These are phyloP conservation scores for Trichoderma koningiopsis DNA, from an alignment of 2,329 filamentous ascomycete genomes.

Conservation along the genomic window DNA sequence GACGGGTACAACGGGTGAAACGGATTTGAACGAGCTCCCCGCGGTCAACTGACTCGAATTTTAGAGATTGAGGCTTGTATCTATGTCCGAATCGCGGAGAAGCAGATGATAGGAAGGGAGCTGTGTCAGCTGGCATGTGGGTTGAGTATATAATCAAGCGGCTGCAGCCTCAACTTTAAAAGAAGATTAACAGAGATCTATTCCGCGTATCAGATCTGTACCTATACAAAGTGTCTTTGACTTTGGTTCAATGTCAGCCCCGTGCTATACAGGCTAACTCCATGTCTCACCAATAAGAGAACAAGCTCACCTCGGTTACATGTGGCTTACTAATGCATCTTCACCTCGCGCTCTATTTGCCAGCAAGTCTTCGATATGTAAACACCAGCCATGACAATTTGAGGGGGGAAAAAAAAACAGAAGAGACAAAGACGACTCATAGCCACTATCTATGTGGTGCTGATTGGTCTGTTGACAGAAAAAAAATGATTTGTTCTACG, in stretches of 20 bases:
- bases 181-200: background rate
- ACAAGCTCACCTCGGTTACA: background rate
- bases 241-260: background rate
- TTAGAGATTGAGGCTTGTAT: background rate
- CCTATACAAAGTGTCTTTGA: background rate
- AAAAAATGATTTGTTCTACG: background rate
- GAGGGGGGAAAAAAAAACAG: background rate
- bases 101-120: background rate
- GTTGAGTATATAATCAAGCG: slow-evolving; percentile 12
- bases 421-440: background rate
- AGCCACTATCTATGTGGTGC: background rate
- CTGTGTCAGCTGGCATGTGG: background rate
- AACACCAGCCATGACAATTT: background rate
- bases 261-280: too few relatives aligned
- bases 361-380: background rate
- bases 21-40: background rate
- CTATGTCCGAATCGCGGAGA: background rate
- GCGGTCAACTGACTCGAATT: background rate
- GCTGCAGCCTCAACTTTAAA: background rate
- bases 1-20: background rate
- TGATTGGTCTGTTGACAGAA: background rate
- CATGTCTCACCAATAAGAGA: background rate
- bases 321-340: background rate
- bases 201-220: background rate
- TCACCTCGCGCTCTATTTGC: background rate